Conservation (phyloP, 352 stramenopile genomes). For the Labyrinthula sp. region DNA sequence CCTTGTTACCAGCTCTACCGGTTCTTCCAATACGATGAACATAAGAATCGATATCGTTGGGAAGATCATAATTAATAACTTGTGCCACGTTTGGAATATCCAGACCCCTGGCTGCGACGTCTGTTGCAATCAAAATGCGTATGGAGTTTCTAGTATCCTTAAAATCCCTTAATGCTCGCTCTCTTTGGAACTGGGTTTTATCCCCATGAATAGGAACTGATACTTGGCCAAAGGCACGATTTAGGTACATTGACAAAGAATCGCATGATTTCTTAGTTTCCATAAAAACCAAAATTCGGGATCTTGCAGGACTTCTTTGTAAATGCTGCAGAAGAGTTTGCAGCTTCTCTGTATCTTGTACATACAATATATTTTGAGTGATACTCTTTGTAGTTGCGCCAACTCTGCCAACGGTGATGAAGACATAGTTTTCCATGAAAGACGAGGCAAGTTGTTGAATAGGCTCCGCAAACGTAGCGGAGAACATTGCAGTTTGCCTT, state of each 20-base stretch:
- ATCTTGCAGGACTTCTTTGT: constrained; percentile 59
- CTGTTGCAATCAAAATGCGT: constrained; percentile 89
- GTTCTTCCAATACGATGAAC: constrained; percentile 97
- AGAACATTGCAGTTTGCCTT: constrained; percentile 98
- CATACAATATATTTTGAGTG: constrained; percentile 84
- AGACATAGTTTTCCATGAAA: constrained; percentile 96
- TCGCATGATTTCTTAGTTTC: constrained; percentile 91
- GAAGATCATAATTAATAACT: constrained; percentile 92
- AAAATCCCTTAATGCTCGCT: constrained; percentile 89
- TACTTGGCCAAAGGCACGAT: constrained; percentile 56
- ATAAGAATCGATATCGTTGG: constrained; percentile 95
- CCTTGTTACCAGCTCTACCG: constrained; percentile 87
- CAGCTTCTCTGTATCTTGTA: constrained; percentile 87
- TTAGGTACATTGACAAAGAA: constrained; percentile 81
- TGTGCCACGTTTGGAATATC: constrained; percentile 87
- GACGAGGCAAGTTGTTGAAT: constrained; percentile 83
- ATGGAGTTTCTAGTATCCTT: constrained; percentile 75
- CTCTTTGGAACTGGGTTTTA: constrained; percentile 71
- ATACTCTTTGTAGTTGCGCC: constrained; percentile 90
- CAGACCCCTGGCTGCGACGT: constrained; percentile 90
- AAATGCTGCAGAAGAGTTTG: constrained; percentile 83
- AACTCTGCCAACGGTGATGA: constrained; percentile 91
- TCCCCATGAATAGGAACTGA: constrained; percentile 88
- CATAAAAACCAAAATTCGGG: constrained; percentile 85
- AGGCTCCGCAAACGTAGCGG: constrained; percentile 86